These are phyloP conservation scores for Magnaporthiopsis rhizophila DNA, from an alignment of 2,329 filamentous ascomycete genomes.

Conservation along the genomic window DNA sequence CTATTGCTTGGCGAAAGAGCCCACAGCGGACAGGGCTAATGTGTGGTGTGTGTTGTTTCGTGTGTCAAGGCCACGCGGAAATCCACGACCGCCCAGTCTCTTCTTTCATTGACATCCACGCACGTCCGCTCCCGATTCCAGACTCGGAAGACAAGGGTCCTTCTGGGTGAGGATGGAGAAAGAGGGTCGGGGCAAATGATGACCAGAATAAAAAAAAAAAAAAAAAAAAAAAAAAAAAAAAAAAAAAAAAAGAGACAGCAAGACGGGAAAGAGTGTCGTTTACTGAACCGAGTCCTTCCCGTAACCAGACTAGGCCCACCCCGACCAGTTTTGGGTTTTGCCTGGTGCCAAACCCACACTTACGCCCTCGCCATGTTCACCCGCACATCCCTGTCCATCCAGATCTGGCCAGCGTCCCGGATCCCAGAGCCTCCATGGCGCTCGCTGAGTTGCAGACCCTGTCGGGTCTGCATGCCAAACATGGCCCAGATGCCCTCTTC, in stretches of 20 bases:
- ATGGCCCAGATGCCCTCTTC: neutral
- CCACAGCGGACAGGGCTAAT: neutral
- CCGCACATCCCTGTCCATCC: neutral
- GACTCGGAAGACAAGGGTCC: constrained; percentile 3
- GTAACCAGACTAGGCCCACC: neutral
- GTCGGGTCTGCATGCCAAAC: neutral
- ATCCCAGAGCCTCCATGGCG: neutral
- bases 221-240: no score
- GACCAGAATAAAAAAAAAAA: neutral
- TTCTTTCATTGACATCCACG: neutral
- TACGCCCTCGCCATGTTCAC: neutral
- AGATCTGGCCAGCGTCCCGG: constrained; percentile 1
- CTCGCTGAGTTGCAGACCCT: neutral
- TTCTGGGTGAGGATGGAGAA: neutral
- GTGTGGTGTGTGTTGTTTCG: neutral
- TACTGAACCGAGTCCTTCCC: neutral
- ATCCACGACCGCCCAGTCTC: neutral
- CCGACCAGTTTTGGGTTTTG: neutral
- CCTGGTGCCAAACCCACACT: neutral
- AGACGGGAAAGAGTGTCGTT: neutral
- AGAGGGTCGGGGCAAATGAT: neutral
- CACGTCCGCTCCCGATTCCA: neutral
- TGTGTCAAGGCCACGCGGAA: neutral
- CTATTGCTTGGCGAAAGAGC: neutral
- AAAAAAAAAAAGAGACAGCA: no score